These are phyloP conservation scores for Scheffersomyces cryptocercus DNA, from an alignment of 1,139 yeast genomes.

Conservation along the genomic window DNA sequence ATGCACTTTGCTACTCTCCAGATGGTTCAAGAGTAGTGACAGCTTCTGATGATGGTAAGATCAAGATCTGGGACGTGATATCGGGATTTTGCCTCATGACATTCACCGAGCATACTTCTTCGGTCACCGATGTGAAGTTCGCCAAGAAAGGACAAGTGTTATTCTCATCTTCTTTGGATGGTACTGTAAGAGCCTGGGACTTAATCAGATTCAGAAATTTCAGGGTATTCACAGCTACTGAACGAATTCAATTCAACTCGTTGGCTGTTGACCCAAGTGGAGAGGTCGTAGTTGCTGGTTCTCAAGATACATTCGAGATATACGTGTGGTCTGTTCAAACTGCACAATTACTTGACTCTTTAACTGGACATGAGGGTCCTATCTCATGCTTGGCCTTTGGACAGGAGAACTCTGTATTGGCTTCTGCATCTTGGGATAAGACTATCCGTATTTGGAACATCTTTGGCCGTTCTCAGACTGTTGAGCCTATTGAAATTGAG, in stretches of 20 bases:
- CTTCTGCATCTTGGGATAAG: constrained; percentile 96
- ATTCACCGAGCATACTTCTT: constrained; percentile 85
- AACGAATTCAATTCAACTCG: constrained; percentile 82
- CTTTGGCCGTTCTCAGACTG: constrained; percentile 79
- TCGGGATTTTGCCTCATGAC: constrained; percentile 94
- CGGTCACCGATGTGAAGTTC: constrained; percentile 86
- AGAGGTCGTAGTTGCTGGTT: constrained; percentile 94
- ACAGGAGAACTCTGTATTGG: constrained; percentile 71
- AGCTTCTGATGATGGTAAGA: constrained; percentile 95
- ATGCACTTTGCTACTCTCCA: constrained; percentile 83
- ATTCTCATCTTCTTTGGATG: constrained; percentile 90
- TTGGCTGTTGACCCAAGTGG: constrained; percentile 97
- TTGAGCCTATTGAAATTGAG: constrained; percentile 84
- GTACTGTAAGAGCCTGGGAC: constrained; percentile 98
- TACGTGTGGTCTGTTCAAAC: constrained; percentile 98
- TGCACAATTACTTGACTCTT: constrained; percentile 81
- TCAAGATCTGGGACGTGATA: constrained; percentile 91
- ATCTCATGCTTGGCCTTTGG: constrained; percentile 88
- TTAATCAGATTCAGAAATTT: constrained; percentile 88
- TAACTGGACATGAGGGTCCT: constrained; percentile 96
- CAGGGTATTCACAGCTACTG: constrained; percentile 89
- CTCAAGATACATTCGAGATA: constrained; percentile 84
- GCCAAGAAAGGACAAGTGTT: constrained; percentile 87
- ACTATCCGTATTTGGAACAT: constrained; percentile 93
- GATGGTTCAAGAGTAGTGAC: constrained; percentile 93